Conservation (phyloP, 345 rosid genomes). For the Laguncularia racemosa region DNA sequence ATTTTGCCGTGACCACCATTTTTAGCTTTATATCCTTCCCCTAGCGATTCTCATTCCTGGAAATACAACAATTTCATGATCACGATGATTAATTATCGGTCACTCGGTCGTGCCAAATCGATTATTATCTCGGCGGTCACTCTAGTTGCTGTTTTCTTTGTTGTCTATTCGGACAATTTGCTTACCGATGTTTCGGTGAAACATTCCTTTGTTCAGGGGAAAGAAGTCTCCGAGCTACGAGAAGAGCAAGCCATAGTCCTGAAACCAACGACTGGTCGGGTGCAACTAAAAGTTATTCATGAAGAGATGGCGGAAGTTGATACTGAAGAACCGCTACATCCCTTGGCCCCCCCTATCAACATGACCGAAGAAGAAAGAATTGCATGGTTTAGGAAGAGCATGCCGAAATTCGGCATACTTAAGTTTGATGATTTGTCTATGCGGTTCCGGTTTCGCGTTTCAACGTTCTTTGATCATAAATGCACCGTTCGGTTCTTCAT, state of each 20-base stretch:
- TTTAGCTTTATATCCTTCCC: neutral
- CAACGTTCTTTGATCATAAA: conserved; percentile 31
- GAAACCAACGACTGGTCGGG: conserved; percentile 9
- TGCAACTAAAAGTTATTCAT: conserved; percentile 18
- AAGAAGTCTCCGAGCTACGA: conserved; percentile 9
- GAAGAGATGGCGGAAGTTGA: conserved; percentile 16
- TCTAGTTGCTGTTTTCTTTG: conserved; percentile 23
- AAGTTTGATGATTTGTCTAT: conserved; percentile 33
- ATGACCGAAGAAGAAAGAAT: conserved; percentile 37
- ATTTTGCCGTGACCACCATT: neutral
- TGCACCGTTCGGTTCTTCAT: conserved; percentile 65
- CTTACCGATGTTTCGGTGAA: conserved; percentile 17
- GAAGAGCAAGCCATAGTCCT: conserved; percentile 8
- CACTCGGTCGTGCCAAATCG: conserved; percentile 16
- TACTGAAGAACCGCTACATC: conserved; percentile 5
- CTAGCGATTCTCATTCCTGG: neutral
- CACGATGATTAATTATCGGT: conserved; percentile 11
- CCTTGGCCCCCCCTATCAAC: conserved; percentile 39
- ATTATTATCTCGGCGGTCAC: conserved; percentile 17
- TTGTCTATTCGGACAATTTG: conserved; percentile 30
- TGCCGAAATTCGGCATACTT: conserved; percentile 36
- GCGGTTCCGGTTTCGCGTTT: conserved; percentile 44
- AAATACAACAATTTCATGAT: conserved; percentile 13
- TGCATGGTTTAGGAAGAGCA: conserved; percentile 38
- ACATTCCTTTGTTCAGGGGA: conserved; percentile 4